A percentile compares a stretch with the other conserved stretches of the same genome.
phyloP scores from a whole-genome alignment of 106 monocot species.

The Hemerocallis citrina region DNA sequence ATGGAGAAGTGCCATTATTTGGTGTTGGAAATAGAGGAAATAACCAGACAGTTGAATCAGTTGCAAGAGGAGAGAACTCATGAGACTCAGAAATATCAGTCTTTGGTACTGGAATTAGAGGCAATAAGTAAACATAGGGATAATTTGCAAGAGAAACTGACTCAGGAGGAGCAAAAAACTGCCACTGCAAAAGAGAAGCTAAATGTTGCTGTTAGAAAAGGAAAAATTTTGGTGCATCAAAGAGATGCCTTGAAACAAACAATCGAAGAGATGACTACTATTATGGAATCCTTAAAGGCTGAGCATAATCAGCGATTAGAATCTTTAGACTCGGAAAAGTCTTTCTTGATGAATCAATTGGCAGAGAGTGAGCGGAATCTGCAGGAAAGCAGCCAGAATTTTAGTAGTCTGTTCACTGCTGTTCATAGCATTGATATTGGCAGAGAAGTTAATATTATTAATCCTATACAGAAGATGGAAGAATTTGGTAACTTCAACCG shows the following conservation, averaged over 20 bases:
- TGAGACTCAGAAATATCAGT: conserved; percentile 38
- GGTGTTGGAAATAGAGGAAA: conserved; percentile 35
- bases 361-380: conserved; percentile 35
- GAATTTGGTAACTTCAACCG: conserved; percentile 23
- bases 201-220: conserved; percentile 95
- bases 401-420: conserved; percentile 34
- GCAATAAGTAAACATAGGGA: conserved; percentile 42
- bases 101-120: conserved; percentile 43
- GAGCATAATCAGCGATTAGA: conserved; percentile 43
- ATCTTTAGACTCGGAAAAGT: conserved; percentile 48
- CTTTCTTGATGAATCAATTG: conserved; percentile 34
- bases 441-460: conserved; percentile 20
- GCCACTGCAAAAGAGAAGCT: conserved; percentile 77
- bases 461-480: conserved; percentile 67
- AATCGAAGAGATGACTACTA: conserved; percentile 51
- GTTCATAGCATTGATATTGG: conserved; percentile 43
- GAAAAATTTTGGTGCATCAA: conserved; percentile 89
- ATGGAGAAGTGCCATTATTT: conserved; percentile 41
- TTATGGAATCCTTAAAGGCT: conserved; percentile 31
- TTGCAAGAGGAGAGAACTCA: conserved; percentile 40
- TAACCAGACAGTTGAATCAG: conserved; percentile 30
- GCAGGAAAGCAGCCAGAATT: conserved; percentile 21
- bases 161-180: conserved; percentile 66
- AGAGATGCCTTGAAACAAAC: conserved; percentile 78
- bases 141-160: conserved; percentile 58